Evolutionary conservation across 192 early-diverging fungal species (phyloP), one percentile per base, ranked within the genome.

Genomic region (Backusella macrospora): DNA sequence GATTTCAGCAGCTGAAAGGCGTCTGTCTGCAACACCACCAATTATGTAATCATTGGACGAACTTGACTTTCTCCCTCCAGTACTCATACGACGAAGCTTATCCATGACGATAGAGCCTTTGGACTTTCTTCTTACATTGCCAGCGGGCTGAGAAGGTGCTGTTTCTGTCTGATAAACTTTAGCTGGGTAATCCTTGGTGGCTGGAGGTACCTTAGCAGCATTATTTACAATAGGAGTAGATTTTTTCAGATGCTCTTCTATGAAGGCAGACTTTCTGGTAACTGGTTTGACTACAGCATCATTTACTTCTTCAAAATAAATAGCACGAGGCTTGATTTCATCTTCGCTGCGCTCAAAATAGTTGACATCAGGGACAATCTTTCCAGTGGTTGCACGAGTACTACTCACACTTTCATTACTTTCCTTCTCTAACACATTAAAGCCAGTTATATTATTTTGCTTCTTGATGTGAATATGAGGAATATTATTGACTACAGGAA

Each of bases 351-450:
- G 52, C 23, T 59, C 26, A 7, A 59, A 13, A 23, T 59, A 59
- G 26, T 26, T 23, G 4, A 21, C 21, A 47, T 68, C 67, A 29
- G 67, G 67, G 45, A 68, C 44, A 46, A 68, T 68, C 4, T 68
- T 21, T 26, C 45, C 44, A 26, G 42, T 45, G 29, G 67, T 68
- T 15, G 67, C 67, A 34, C 67, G 67, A 47, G 42, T 68, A 47
- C 67, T 68, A 29, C 67, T 68, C 6, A 68, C 26, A 29, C 67
- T 68, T 68, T 68, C 67, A 47, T 13, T 45, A 47, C 23, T 26
- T 26, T 46, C 23, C 45, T 64, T 29, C 7, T 66, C 38, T 6
- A 46, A 18, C 16, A 8, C 26, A 12, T 68, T 45, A 29, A 68
- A 37, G 1, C 67, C 44, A 68, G 43, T 23, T 14, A 46, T 47